Percentiles rank a stretch among this genome's conserved stretches.
Evolutionary conservation across 495 filamentous ascomycete species (phyloP).

Genomic region (Neurospora sp.): DNA sequence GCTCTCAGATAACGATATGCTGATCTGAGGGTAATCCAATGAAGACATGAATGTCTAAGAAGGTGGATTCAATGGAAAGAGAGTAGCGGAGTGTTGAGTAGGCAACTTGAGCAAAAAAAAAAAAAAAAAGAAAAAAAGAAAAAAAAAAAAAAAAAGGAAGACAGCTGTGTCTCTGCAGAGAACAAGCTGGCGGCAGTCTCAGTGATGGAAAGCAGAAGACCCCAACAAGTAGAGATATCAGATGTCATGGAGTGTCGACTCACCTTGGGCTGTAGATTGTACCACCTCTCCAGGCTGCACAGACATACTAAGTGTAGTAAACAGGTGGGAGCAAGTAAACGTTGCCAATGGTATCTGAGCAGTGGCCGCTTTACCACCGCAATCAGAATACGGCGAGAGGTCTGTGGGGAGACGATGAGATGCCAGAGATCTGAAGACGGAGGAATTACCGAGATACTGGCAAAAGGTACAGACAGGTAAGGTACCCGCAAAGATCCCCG

Average conservation of each 20-base stretch:
- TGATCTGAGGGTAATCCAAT: not conserved
- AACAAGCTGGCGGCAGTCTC: not conserved
- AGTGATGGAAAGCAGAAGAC: not conserved
- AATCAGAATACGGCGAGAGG: not conserved
- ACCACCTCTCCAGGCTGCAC: not conserved
- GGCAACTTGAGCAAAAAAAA: not conserved
- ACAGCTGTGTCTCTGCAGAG: not conserved
- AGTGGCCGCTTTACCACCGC: not conserved
- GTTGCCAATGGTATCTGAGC: not conserved
- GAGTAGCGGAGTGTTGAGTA: not conserved
- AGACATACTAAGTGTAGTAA: not conserved
- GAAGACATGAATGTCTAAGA: not conserved
- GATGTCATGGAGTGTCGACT: not conserved
- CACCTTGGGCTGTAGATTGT: not conserved
- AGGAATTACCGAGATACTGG: not conserved
- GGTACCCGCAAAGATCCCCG: not conserved
- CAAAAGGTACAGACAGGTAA: not conserved
- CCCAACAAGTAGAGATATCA: not conserved
- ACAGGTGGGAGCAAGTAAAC: not conserved
- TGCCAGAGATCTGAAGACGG: not conserved
- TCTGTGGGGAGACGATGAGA: not conserved
- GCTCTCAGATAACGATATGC: not conserved
- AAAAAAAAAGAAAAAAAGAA: not conserved
- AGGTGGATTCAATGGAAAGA: not conserved
- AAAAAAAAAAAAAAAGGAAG: not conserved